Base-by-base conservation (phyloP, 2,329 filamentous ascomycete species). In the Fusarium coicis region DNA sequence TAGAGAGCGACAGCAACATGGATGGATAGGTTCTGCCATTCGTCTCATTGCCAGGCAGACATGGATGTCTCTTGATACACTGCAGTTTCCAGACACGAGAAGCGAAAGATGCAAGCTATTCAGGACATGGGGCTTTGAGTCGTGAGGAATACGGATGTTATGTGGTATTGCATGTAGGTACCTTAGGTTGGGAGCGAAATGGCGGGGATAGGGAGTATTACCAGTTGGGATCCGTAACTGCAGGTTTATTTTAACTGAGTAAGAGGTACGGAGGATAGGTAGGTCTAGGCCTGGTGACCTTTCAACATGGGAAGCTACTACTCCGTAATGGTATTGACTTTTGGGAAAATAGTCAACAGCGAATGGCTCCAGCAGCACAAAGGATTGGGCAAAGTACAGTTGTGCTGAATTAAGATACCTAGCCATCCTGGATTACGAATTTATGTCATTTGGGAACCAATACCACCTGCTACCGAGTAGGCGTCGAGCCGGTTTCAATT, bases 11-110 rank as follows among this genome's bases (percentile, higher is more conserved):
- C 58, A 68, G 52, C 58, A 66, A 57, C 44, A 67, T 34, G 32
- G 32, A 67, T 34, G 32, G 32, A 34, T 54, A 56, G 67, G 43
- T 53, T 65, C 63, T 52, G 46, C 10, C 43, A 59, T 57, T 65
- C 68, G 68, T 70, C 72, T 74, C 70, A 75, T 68, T 54, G 57
- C 70, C 64, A 74, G 70, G 43, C 59, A 72, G 43, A 32, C 53
- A 68, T 66, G 47, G 47, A 36, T 52, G 65, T 62, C 63, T 75
- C 36, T 75, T 59, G 30, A 50, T 53, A 42, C 52, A 64, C 21
- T 42, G 53, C 54, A 34, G 44, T 42, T 52, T 67, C 50, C 40
- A 49, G 62, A 63, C 59, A 61, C 54, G 59, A 54, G 59, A 63
- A 62, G 57, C 46, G 59, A 63, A 62, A 66, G 63, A 67, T 68